Evolutionary conservation across 768 basidiomycete genomes (phyloP).

Genomic region (Filobasidium floriforme): DNA sequence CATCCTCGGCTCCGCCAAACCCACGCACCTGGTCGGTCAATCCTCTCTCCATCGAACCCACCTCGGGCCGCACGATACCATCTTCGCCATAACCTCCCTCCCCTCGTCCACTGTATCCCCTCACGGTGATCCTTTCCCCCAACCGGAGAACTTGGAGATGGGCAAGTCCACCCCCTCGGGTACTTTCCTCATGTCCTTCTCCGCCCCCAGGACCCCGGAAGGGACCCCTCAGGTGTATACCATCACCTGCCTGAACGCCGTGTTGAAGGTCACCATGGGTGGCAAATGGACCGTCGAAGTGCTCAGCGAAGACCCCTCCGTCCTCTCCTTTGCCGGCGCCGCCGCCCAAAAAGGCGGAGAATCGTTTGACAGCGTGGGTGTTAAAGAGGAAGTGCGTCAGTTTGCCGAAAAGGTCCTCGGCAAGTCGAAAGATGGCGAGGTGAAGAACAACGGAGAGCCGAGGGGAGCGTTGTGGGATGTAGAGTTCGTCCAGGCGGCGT

Average conservation of each 20-base stretch:
- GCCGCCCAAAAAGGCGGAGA: conserved; percentile 49
- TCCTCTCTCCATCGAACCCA: conserved; percentile 63
- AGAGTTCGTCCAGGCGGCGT: conserved; percentile 67
- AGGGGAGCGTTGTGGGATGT: conserved; percentile 63
- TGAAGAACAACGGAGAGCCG: conserved; percentile 54
- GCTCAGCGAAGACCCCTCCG: conserved; percentile 13
- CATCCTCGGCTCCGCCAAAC: conserved; percentile 54
- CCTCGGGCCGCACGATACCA: conserved; percentile 71
- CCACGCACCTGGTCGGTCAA: conserved; percentile 54
- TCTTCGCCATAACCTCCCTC: conserved; percentile 44
- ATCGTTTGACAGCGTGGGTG: conserved; percentile 46
- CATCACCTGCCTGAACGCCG: conserved; percentile 33
- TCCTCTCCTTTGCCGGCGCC: conserved; percentile 45
- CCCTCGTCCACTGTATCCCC: conserved; percentile 22
- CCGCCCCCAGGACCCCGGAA: conserved; percentile 26
- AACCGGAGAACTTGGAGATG: conserved; percentile 20
- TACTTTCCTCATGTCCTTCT: conserved; percentile 33
- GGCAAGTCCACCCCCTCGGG: conserved; percentile 35
- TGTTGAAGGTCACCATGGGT: conserved; percentile 23
- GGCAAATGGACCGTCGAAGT: conserved; percentile 26
- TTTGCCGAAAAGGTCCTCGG: conserved; percentile 54
- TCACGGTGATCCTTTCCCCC: conserved; percentile 31
- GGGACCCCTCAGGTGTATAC: conserved; percentile 18
- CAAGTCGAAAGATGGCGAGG: conserved; percentile 47
- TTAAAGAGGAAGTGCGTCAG: conserved; percentile 54